phyloP scores from a whole-genome alignment of 495 filamentous ascomycete species.

The Pseudoneurospora amorphoporcata region DNA sequence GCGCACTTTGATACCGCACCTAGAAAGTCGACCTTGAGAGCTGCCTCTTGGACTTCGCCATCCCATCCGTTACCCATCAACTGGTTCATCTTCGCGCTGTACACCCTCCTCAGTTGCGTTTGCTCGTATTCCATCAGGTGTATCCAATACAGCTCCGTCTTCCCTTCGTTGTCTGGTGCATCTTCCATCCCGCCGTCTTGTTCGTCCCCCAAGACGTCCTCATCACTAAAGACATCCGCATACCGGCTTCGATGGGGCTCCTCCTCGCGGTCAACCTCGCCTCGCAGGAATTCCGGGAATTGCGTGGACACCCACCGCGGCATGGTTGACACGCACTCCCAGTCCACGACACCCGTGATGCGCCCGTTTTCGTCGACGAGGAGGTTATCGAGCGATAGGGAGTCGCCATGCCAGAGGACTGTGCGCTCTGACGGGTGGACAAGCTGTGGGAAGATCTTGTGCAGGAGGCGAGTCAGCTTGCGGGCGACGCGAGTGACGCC shows the following conservation, averaged over 20 bases:
- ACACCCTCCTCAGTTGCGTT: conserved; percentile 24
- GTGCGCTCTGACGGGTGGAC: conserved; percentile 20
- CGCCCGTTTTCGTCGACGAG: conserved; percentile 33
- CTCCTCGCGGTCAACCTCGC: conserved; percentile 10
- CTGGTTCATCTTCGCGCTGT: conserved; percentile 15
- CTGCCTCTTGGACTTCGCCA: conserved; percentile 11
- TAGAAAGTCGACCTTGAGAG: conserved; percentile 17
- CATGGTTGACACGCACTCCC: conserved; percentile 41
- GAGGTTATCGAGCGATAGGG: conserved; percentile 38
- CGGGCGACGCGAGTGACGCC: conserved; percentile 13
- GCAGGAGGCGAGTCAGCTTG: conserved; percentile 16
- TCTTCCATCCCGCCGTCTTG: conserved; percentile 7
- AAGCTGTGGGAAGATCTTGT: conserved; percentile 19
- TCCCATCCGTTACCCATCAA: conserved; percentile 13
- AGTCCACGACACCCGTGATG: conserved; percentile 41
- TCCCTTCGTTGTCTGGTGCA: conserved; percentile 24
- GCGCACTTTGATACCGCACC: conserved; percentile 13
- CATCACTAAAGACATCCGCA: conserved; percentile 12
- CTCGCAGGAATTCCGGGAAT: conserved; percentile 34
- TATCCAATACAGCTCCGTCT: conserved; percentile 26
- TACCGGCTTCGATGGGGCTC: conserved; percentile 25
- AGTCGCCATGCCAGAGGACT: conserved; percentile 36
- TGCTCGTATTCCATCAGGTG: conserved; percentile 30
- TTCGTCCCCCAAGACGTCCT: conserved; percentile 2
- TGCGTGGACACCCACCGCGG: conserved; percentile 38